Percentiles rank a stretch among this genome's conserved stretches.
phyloP scores from a whole-genome alignment of 768 basidiomycete species.

The Lentinula sp. region DNA sequence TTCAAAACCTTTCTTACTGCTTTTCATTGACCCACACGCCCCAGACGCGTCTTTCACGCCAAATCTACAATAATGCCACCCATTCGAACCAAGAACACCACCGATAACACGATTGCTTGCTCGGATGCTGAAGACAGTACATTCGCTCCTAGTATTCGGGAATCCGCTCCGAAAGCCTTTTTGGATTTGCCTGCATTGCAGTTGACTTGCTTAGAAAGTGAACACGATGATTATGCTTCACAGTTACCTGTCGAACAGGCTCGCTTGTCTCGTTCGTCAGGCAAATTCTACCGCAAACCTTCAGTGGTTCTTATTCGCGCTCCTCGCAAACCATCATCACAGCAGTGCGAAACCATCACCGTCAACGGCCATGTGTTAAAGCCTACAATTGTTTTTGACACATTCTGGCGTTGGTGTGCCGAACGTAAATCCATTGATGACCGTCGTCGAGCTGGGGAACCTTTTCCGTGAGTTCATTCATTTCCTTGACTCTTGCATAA shows the following conservation, averaged over 20 bases:
- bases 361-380: slow-evolving; percentile 31
- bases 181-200: not conserved
- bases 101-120: not conserved
- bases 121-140: not conserved
- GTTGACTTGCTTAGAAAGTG: not conserved
- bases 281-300: not conserved
- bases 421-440: slow-evolving; percentile 56
- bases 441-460: slow-evolving; percentile 39
- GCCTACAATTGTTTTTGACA: slow-evolving; percentile 52
- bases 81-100: not conserved
- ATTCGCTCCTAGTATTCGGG: not conserved
- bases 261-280: not conserved
- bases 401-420: slow-evolving; percentile 52
- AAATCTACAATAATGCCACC: not conserved
- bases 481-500: slow-evolving; percentile 2
- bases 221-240: not conserved
- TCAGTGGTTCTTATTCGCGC: not conserved
- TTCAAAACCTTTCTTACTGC: not conserved
- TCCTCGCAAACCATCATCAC: not conserved
- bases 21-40: not conserved
- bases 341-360: slow-evolving; percentile 15
- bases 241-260: not conserved
- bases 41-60: not conserved
- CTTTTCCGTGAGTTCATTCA: slow-evolving; percentile 40
- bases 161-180: not conserved